Base-by-base conservation (phyloP, 768 basidiomycete species). In the Omphalotus guepiniiformis region DNA sequence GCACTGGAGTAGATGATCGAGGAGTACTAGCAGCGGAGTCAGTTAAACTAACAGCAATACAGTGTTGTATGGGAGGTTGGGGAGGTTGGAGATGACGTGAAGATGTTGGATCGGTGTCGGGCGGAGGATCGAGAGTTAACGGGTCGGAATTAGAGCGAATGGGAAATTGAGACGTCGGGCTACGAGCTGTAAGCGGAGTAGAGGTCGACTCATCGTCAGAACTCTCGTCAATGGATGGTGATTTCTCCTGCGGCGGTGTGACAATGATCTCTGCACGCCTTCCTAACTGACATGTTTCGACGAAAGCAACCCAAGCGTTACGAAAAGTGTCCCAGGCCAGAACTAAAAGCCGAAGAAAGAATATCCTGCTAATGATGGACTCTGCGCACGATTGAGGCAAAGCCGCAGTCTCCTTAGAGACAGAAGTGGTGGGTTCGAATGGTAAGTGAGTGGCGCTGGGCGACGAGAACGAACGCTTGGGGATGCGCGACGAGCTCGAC, bases 311-410 rank as follows among this genome's bases (percentile, higher is more conserved):
- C 74, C 82, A 86, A 18, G 79, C 77, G 6, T 76, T 71, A 52
- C 75, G 78, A 53, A 91, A 64, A 39, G 79, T 75, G 56, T 84
- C 73, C 86, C 88, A 91, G 46, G 83, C 71, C 30, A 83, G 52
- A 35, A 81, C 72, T 51, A 88, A 75, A 50, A 88, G 70, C 35
- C 84, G 85, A 52, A 88, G 74, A 58, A 89, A 74, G 73, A 83
- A 82, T 57, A 88, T 70, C 39, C 80, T 80, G 59, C 77, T 70
- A 46, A 81, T 62, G 52, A 74, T 60, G 39, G 67, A 65, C 42
- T 73, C 73, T 55, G 73, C 62, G 52, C 59, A 63, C 41, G 57
- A 63, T 49, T 67, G 72, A 49, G 63, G 67, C 48, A 64, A 58
- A 39, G 49, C 61, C 49, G 60, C 44, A 25, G 59, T 48, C 47